Evolutionary conservation across 2,329 filamentous ascomycete genomes (phyloP), one percentile per base, ranked within the genome.

Genomic region (Stagonosporopsis rhizophila): DNA sequence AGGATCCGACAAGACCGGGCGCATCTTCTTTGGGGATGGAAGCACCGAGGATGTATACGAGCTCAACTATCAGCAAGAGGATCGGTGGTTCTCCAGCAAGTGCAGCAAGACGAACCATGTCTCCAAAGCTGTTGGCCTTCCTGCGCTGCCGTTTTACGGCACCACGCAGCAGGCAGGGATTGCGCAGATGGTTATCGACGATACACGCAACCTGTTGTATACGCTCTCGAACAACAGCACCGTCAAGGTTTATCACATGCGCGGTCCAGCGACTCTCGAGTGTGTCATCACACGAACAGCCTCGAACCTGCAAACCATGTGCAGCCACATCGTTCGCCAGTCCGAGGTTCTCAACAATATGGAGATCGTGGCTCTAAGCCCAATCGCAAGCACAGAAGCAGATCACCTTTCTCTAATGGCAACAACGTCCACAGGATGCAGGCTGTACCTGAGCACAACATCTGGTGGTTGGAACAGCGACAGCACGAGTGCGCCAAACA

Each of bases 51-150:
- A 98, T 67, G 87, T 99, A 44, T 91, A 95, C 74, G 95, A 99
- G 77, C 85, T 99, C 50, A 93, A 90, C 65, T 99, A 99, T 74
- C 94, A 98, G 77, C 92, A 96, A 70, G 92, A 98, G 75, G 95
- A 99, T 77, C 89, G 90, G 67, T 99, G 95, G 95, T 99, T 99
- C 73, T 89, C 90, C 49, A 92, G 88, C 75, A 86, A 90, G 63
- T 96, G 91, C 73, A 88, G 89, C 58, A 96, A 93, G 77, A 87
- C 94, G 61, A 96, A 96, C 72, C 95, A 97, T 74, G 94, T 75
- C 89, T 44, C 89, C 85, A 73, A 87, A 85, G 81, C 83, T 84
- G 52, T 88, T 85, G 82, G 89, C 2, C 80, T 91, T 3, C 85
- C 86, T 0, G 64, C 71, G 17, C 49, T 74, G 20, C 58, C 70